phyloP scores from a whole-genome alignment of 192 early-diverging fungal species.

The Mortierella alpina region DNA sequence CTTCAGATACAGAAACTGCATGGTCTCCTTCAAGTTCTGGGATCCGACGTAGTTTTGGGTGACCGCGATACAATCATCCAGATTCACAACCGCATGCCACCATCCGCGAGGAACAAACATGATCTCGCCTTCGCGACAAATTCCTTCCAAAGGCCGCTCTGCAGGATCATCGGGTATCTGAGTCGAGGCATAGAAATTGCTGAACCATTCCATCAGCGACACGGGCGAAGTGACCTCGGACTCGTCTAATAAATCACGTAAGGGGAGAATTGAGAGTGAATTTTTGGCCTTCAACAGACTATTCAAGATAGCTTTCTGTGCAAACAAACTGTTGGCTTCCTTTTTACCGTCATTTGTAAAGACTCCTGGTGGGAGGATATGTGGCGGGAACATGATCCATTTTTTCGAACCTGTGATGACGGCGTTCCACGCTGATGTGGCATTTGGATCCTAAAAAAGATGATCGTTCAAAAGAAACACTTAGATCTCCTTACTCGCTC shows the following conservation, averaged over 20 bases:
- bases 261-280: background rate
- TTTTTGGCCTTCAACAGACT: background rate
- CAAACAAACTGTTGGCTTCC: background rate
- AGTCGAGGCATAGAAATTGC: constrained; percentile 68
- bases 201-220: constrained; percentile 76
- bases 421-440: constrained; percentile 80
- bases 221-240: constrained; percentile 78
- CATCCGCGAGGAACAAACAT: constrained; percentile 78
- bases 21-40: constrained; percentile 62
- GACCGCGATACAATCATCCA: constrained; percentile 74
- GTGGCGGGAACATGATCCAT: constrained; percentile 79
- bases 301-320: background rate
- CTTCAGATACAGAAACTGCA: constrained; percentile 49
- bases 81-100: constrained; percentile 83
- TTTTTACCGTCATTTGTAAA: constrained; percentile 63
- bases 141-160: constrained; percentile 64
- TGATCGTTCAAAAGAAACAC: background rate
- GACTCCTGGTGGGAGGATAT: constrained; percentile 74
- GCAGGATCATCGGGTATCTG: constrained; percentile 48
- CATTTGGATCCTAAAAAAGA: constrained; percentile 69
- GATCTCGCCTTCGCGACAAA: constrained; percentile 75
- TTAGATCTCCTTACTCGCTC: too few species aligned
- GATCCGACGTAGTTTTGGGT: constrained; percentile 80
- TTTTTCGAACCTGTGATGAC: constrained; percentile 76
- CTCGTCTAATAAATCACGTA: constrained; percentile 55